Percentiles rank a stretch among this genome's conserved stretches.
Evolutionary conservation across 306 rosid genomes (phyloP).

Genomic region (Begonia masoniana): DNA sequence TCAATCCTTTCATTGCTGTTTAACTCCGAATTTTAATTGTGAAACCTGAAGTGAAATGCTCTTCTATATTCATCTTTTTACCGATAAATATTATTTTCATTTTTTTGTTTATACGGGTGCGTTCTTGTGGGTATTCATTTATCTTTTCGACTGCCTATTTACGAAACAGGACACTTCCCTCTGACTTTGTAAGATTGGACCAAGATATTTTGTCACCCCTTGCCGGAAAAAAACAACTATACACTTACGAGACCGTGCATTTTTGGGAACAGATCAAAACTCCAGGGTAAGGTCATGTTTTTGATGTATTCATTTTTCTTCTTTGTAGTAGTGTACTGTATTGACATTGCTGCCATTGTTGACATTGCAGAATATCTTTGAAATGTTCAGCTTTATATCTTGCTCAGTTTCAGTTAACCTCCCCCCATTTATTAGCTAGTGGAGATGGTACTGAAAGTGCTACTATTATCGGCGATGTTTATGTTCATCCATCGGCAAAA

Average conservation of each 20-base stretch:
- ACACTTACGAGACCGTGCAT: conserved; percentile 71
- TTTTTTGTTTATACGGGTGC: background rate
- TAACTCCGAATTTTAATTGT: background rate
- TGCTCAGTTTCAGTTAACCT: conserved; percentile 56
- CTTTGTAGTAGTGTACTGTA: background rate
- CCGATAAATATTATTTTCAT: background rate
- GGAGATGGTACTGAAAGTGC: conserved; percentile 72
- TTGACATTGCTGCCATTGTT: conserved; percentile 13
- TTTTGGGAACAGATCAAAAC: conserved; percentile 99
- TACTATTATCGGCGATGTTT: conserved; percentile 63
- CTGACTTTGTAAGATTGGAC: conserved; percentile 83
- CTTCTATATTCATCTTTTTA: background rate
- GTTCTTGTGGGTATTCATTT: background rate
- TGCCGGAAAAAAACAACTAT: conserved; percentile 88
- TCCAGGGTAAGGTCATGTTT: conserved; percentile 51
- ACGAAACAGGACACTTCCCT: conserved; percentile 50
- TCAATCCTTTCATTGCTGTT: background rate
- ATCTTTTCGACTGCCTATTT: background rate
- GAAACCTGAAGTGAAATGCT: background rate
- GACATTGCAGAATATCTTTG: conserved; percentile 74
- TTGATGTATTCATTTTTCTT: background rate
- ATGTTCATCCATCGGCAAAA: conserved; percentile 91
- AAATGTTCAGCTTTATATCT: conserved; percentile 87
- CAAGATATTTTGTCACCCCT: conserved; percentile 97
- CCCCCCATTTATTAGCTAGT: conserved; percentile 66